Evolutionary conservation across 1,284 basidiomycete species (phyloP).

Genomic region (Tranzscheliella williamsii): DNA sequence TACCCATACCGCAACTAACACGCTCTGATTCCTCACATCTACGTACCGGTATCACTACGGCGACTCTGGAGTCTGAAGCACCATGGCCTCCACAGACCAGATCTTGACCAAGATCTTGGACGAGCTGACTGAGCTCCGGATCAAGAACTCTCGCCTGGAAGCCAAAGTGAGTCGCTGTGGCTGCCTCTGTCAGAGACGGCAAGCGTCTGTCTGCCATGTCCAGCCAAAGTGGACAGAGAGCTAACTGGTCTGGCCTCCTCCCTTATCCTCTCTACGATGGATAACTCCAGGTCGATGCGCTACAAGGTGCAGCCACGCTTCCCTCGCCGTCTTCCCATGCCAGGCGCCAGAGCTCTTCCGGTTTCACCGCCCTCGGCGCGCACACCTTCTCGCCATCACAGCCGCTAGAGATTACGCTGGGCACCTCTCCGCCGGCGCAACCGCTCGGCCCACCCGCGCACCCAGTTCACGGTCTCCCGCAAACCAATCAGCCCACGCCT

Average conservation of each 20-base stretch:
- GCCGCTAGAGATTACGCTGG: constrained; percentile 21
- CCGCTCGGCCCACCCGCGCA: constrained; percentile 43
- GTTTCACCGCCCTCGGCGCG: constrained; percentile 35
- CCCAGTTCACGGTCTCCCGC: constrained; percentile 16
- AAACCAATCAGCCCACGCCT: constrained; percentile 44
- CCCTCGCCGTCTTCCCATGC: constrained; percentile 36
- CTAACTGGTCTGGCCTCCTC: too few relatives aligned
- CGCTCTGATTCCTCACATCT: too few relatives aligned
- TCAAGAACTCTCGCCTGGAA: constrained; percentile 49
- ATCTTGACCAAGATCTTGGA: constrained; percentile 44
- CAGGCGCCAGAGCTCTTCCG: constrained; percentile 33
- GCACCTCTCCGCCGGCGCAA: constrained; percentile 43
- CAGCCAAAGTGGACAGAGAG: too few relatives aligned
- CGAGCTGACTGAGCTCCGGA: constrained; percentile 51
- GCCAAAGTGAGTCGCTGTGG: constrained; percentile 49
- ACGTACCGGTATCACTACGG: too few relatives aligned
- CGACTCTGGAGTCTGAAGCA: too few relatives aligned
- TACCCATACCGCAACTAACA: not conserved
- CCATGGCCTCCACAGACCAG: constrained; percentile 26
- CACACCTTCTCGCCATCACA: constrained; percentile 32
- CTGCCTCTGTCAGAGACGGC: too few relatives aligned
- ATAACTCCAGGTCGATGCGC: constrained; percentile 24
- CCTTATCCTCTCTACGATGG: too few relatives aligned
- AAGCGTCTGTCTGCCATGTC: too few relatives aligned
- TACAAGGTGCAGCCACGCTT: constrained; percentile 38